Percentiles rank a stretch among this genome's conserved stretches.
These are phyloP conservation scores for Phanerochaete carnosa DNA, from an alignment of 768 basidiomycete genomes.

Conservation along the genomic window DNA sequence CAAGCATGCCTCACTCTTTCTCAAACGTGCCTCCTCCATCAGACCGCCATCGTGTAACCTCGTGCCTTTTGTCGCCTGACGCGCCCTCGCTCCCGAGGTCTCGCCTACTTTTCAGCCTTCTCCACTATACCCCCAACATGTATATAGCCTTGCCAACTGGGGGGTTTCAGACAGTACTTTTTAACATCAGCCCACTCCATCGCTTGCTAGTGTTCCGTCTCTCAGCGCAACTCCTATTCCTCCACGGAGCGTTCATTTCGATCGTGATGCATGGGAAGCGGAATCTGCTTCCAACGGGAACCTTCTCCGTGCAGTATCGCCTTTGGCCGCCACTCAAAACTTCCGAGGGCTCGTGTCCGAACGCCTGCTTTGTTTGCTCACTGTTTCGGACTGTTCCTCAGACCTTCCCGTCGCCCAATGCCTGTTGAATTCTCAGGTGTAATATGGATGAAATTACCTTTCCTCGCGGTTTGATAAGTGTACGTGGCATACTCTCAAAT, in stretches of 20 bases:
- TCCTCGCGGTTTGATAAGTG: not conserved
- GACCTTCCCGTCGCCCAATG: not conserved
- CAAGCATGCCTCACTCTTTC: not conserved
- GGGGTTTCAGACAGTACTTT: not conserved
- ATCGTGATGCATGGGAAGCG: constrained; percentile 3
- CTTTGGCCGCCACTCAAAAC: not conserved
- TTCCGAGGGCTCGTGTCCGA: not conserved
- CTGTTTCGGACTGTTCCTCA: not conserved
- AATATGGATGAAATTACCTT: not conserved
- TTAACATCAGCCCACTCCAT: not conserved
- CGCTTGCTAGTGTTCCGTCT: not conserved
- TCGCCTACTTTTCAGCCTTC: no score
- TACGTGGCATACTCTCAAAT: not conserved
- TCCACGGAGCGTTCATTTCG: not conserved
- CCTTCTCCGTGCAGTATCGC: not conserved
- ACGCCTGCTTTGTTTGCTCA: not conserved
- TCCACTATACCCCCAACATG: not conserved
- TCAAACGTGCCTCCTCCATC: not conserved
- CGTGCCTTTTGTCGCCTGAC: not conserved
- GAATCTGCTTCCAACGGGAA: not conserved
- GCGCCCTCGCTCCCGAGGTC: not conserved
- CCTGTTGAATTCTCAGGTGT: not conserved
- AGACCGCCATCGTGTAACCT: not conserved
- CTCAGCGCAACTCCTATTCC: not conserved
- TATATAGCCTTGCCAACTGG: not conserved